Percentiles rank a stretch among this genome's conserved stretches.
Evolutionary conservation across 2,329 filamentous ascomycete genomes (phyloP).

Genomic region (Hymenoscyphus occultus): DNA sequence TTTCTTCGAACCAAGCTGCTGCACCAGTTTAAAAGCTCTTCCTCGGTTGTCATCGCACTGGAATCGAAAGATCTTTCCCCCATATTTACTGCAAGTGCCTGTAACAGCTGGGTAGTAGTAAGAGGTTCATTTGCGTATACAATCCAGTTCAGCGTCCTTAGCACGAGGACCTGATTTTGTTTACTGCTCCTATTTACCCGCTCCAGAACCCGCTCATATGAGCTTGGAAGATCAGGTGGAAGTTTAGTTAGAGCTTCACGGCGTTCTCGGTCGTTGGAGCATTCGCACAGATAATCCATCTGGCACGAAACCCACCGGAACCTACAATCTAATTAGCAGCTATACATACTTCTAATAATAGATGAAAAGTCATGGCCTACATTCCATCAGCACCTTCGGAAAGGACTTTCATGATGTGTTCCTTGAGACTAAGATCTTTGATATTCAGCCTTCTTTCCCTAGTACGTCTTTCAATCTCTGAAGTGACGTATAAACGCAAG

Average conservation of each 20-base stretch:
- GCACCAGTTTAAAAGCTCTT: conserved; percentile 23
- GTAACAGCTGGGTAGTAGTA: conserved; percentile 11
- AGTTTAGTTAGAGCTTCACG: conserved; percentile 29
- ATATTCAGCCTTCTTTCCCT: conserved; percentile 12
- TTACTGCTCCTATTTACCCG: conserved; percentile 23
- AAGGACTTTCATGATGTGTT: conserved; percentile 21
- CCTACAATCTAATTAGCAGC: conserved; percentile 18
- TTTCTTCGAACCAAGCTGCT: conserved; percentile 28
- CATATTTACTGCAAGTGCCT: conserved; percentile 25
- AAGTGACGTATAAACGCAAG: conserved; percentile 15
- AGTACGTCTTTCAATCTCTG: conserved; percentile 17
- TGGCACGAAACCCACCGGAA: conserved; percentile 37
- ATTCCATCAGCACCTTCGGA: conserved; percentile 26
- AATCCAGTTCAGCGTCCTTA: conserved; percentile 22
- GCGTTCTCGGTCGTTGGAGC: conserved; percentile 26
- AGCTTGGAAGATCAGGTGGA: conserved; percentile 27
- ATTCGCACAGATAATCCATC: conserved; percentile 33
- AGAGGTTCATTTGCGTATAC: conserved; percentile 9
- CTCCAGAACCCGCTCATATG: conserved; percentile 32
- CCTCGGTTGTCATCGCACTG: conserved; percentile 16
- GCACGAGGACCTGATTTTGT: conserved; percentile 23
- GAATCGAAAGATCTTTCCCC: conserved; percentile 17
- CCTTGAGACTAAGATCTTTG: conserved; percentile 15
- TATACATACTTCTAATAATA: background rate
- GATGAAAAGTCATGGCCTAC: conserved; percentile 12